Conservation (phyloP, 1,284 basidiomycete species). For the Phylloboletellus chloephorus region DNA sequence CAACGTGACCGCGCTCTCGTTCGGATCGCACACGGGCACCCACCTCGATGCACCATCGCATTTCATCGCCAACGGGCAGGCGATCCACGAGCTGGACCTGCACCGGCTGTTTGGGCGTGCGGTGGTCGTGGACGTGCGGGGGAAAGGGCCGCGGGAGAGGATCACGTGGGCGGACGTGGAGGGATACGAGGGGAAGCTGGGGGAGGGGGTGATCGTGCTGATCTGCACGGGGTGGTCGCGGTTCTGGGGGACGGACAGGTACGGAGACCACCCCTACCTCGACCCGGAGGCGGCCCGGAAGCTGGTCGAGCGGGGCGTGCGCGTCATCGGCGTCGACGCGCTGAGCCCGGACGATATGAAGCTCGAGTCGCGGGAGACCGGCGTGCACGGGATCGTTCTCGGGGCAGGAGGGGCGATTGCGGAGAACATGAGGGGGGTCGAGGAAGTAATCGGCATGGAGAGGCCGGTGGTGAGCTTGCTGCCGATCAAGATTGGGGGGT, state of each 20-base stretch:
- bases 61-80: constrained; percentile 46
- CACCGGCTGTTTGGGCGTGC: constrained; percentile 45
- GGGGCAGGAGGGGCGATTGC: constrained; percentile 54
- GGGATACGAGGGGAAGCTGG: constrained; percentile 27
- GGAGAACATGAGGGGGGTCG: constrained; percentile 59
- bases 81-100: constrained; percentile 51
- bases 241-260: constrained; percentile 44
- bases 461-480: constrained; percentile 46
- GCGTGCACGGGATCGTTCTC: constrained; percentile 49
- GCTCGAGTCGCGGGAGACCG: constrained; percentile 32
- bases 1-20: constrained; percentile 19
- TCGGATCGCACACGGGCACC: constrained; percentile 44
- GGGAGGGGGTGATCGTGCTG: constrained; percentile 38
- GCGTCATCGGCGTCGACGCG: constrained; percentile 53
- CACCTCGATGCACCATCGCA: constrained; percentile 71
- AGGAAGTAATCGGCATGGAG: constrained; percentile 35
- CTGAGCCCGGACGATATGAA: constrained; percentile 54
- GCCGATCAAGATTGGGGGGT: constrained; percentile 52
- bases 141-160: constrained; percentile 37
- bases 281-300: constrained; percentile 42
- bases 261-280: constrained; percentile 58
- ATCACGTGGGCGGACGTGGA: constrained; percentile 48
- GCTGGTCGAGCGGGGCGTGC: constrained; percentile 48
- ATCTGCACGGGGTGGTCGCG: constrained; percentile 59
- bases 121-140: constrained; percentile 44